phyloP scores from a whole-genome alignment of 2,329 filamentous ascomycete genomes.

The Emmonsia crescens region DNA sequence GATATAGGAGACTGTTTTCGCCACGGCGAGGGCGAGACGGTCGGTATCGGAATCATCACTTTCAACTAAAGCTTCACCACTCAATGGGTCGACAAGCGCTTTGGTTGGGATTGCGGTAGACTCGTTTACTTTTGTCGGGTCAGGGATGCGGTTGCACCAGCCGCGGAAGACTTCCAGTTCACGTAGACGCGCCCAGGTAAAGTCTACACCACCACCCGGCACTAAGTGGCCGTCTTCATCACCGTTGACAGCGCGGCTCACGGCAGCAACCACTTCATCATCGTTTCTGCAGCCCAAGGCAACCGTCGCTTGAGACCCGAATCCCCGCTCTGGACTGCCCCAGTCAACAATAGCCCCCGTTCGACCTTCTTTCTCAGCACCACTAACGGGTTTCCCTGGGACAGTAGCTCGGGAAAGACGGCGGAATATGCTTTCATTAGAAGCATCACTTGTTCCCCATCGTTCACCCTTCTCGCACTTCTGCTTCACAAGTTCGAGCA shows the following conservation, averaged over 20 bases:
- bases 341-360: conserved; percentile 67
- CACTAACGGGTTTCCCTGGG: conserved; percentile 23
- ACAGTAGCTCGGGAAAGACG: conserved; percentile 51
- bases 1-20: conserved; percentile 42
- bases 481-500: conserved; percentile 83
- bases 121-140: conserved; percentile 35
- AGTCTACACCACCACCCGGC: conserved; percentile 46
- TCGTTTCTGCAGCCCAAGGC: conserved; percentile 49
- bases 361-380: conserved; percentile 19
- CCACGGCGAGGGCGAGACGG: conserved; percentile 36
- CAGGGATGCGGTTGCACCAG: conserved; percentile 45
- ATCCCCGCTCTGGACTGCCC: conserved; percentile 61
- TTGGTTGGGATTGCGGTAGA: conserved; percentile 20
- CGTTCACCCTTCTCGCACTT: conserved; percentile 87
- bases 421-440: conserved; percentile 81
- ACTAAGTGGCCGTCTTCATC: conserved; percentile 35
- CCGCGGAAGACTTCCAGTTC: conserved; percentile 50
- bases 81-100: conserved; percentile 16
- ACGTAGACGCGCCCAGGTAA: conserved; percentile 52
- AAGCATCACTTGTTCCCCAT: conserved; percentile 72
- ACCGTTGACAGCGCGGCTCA: conserved; percentile 43
- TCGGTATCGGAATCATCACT: conserved; percentile 9
- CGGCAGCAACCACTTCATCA: conserved; percentile 45
- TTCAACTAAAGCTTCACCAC: background rate
- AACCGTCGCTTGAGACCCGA: conserved; percentile 46